Conservation (phyloP, 495 filamentous ascomycete genomes). For the Monascus purpureus region DNA sequence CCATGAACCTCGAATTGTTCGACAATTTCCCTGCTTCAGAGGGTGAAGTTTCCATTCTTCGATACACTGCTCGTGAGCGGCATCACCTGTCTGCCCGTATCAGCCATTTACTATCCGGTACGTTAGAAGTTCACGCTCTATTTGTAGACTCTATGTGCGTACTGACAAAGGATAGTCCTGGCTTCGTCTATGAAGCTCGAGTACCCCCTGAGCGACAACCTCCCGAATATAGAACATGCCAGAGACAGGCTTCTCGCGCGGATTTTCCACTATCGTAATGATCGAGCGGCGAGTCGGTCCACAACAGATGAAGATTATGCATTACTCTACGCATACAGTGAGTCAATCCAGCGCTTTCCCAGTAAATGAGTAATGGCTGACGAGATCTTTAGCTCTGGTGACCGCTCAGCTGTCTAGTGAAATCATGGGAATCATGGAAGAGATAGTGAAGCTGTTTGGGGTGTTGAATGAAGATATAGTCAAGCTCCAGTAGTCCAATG, state of each 20-base stretch:
- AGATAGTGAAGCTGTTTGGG: constrained; percentile 49
- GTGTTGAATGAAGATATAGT: constrained; percentile 60
- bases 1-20: constrained; percentile 84
- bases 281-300: constrained; percentile 36
- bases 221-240: constrained; percentile 68
- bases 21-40: constrained; percentile 63
- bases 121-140: constrained; percentile 4
- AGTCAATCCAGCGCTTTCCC: constrained; percentile 9
- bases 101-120: constrained; percentile 80
- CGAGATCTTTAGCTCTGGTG: constrained; percentile 28
- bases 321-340: constrained; percentile 60
- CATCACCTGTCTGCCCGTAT: constrained; percentile 69
- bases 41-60: constrained; percentile 65
- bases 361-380: constrained; percentile 1
- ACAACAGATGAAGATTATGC: constrained; percentile 57
- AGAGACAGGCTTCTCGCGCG: constrained; percentile 79
- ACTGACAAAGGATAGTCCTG: constrained; percentile 43
- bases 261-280: constrained; percentile 70
- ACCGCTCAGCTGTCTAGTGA: constrained; percentile 38
- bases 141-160: neutral
- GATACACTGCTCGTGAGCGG: constrained; percentile 68
- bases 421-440: constrained; percentile 35
- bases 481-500: constrained; percentile 51
- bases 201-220: constrained; percentile 75
- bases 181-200: constrained; percentile 87